Evolutionary conservation across 148 eudicot genomes (phyloP).

Genomic region (Suaeda aralocaspica): DNA sequence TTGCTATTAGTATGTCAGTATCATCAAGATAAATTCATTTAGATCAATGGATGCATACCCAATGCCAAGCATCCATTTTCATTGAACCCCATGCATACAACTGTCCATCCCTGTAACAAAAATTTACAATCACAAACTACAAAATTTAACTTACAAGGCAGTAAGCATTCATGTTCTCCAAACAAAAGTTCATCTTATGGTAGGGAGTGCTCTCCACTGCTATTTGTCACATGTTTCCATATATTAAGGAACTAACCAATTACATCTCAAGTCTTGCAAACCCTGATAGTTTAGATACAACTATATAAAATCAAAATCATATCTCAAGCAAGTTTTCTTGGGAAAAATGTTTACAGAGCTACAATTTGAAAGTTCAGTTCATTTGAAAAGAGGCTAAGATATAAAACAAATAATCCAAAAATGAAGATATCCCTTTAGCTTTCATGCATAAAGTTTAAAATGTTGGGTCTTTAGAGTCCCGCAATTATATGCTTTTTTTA

Average conservation of each 20-base stretch:
- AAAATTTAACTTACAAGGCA: not conserved
- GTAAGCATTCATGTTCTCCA: not conserved
- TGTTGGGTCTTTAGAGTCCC: no score
- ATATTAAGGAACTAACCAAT: not conserved
- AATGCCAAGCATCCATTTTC: conserved; percentile 98
- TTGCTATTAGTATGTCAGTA: no score
- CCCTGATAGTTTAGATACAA: not conserved
- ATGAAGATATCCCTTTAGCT: no score
- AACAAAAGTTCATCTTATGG: no score
- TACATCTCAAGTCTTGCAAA: not conserved
- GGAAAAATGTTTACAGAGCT: not conserved
- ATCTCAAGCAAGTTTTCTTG: not conserved
- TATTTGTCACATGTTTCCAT: not conserved
- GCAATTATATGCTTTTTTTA: no score
- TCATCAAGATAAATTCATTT: no score
- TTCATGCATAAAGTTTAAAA: no score
- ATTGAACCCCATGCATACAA: conserved; percentile 93
- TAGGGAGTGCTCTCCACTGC: not conserved
- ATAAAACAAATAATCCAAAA: no score
- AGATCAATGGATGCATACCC: conserved; percentile 49
- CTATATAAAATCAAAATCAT: not conserved
- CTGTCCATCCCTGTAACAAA: conserved; percentile 59
- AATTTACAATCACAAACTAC: not conserved
- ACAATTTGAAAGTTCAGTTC: no score
- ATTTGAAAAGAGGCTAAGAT: no score